Percentiles rank a stretch among this genome's conserved stretches.
phyloP scores from a whole-genome alignment of 495 filamentous ascomycete species.

The Talaromyces trachyspermus region DNA sequence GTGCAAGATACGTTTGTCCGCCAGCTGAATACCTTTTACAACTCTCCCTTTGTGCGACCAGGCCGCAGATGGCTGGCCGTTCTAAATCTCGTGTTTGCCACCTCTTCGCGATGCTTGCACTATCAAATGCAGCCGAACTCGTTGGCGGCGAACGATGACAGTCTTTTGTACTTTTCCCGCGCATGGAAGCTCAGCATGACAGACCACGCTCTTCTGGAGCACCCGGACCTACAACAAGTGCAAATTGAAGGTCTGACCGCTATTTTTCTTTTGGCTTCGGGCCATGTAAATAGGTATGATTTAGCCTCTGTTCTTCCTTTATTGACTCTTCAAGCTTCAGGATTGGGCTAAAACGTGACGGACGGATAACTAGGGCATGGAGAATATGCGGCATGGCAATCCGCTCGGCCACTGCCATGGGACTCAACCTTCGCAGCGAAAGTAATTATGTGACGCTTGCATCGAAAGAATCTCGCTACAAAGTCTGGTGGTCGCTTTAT shows the following conservation, averaged over 20 bases:
- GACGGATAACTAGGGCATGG: slow-evolving; percentile 62
- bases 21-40: slow-evolving; percentile 36
- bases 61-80: slow-evolving; percentile 50
- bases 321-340: too few species aligned
- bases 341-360: too few species aligned
- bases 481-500: slow-evolving; percentile 49
- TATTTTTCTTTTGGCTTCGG: slow-evolving; percentile 52
- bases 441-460: slow-evolving; percentile 35
- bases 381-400: slow-evolving; percentile 51
- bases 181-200: slow-evolving; percentile 49
- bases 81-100: slow-evolving; percentile 61
- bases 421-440: slow-evolving; percentile 55
- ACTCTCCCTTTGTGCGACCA: slow-evolving; percentile 25
- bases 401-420: slow-evolving; percentile 50
- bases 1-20: slow-evolving; percentile 35
- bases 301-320: too few species aligned
- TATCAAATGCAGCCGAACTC: slow-evolving; percentile 33
- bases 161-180: slow-evolving; percentile 49
- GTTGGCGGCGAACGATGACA: slow-evolving; percentile 32
- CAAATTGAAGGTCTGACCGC: slow-evolving; percentile 50
- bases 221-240: slow-evolving; percentile 51
- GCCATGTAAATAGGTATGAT: slow-evolving; percentile 56
- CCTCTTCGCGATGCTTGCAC: slow-evolving; percentile 43
- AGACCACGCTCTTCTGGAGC: slow-evolving; percentile 38
- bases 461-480: slow-evolving; percentile 45